phyloP scores from a whole-genome alignment of 768 basidiomycete species.

The Cystofilobasidium ferigula region DNA sequence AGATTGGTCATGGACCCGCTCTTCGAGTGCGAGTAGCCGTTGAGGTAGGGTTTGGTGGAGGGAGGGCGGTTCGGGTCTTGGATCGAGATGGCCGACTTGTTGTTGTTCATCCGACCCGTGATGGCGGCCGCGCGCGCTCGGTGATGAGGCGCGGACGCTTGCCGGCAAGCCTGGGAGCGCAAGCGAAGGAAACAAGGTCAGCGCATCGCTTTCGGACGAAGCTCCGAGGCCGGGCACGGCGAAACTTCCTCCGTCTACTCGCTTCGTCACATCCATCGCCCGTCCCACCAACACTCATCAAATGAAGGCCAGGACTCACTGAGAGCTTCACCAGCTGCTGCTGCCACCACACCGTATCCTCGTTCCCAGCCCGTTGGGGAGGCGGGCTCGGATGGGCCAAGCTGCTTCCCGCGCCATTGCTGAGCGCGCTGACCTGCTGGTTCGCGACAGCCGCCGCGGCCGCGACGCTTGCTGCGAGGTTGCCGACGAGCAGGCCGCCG shows the following conservation, averaged over 20 bases:
- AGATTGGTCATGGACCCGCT: conserved; percentile 31
- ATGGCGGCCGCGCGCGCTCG: conserved; percentile 90
- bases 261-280: neutral
- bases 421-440: neutral
- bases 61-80: conserved; percentile 63
- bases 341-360: conserved; percentile 75
- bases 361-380: conserved; percentile 27
- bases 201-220: no score
- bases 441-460: conserved; percentile 43
- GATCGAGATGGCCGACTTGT: conserved; percentile 81
- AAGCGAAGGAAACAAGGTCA: conserved; percentile 1
- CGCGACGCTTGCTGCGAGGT: conserved; percentile 60
- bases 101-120: conserved; percentile 59
- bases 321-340: conserved; percentile 86
- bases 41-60: conserved; percentile 35
- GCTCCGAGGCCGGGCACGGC: no score
- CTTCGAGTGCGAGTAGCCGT: conserved; percentile 30
- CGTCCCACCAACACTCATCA: neutral
- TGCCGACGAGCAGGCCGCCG: conserved; percentile 52
- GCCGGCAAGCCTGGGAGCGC: conserved; percentile 58
- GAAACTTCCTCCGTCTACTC: no score
- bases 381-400: conserved; percentile 36
- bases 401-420: neutral
- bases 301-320: conserved; percentile 45
- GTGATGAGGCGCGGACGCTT: conserved; percentile 79